Conservation (phyloP, 1,284 basidiomycete genomes). For the Serendipita sp. region DNA sequence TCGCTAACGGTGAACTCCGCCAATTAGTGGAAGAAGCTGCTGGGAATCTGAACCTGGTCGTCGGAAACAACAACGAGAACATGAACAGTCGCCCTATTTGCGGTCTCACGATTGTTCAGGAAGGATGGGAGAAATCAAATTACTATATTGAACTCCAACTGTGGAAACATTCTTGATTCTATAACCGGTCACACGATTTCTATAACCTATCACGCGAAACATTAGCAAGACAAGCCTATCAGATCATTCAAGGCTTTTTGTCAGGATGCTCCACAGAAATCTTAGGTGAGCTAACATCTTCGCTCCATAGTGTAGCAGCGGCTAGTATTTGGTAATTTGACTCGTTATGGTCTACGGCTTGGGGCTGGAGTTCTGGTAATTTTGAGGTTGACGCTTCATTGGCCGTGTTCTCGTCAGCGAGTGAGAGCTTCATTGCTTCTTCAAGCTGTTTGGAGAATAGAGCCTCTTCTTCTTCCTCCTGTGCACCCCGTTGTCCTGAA, state of each 20-base stretch:
- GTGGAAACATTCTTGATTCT: slow-evolving; percentile 30
- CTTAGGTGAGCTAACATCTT: too few relatives aligned
- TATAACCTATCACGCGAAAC: background rate
- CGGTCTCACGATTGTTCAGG: slow-evolving; percentile 52
- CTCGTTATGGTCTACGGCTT: too few relatives aligned
- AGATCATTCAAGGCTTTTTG: too few relatives aligned
- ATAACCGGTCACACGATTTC: background rate
- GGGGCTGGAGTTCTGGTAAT: too few relatives aligned
- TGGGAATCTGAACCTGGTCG: slow-evolving; percentile 35
- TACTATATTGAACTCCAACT: slow-evolving; percentile 58
- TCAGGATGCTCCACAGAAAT: too few relatives aligned
- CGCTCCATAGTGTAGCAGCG: too few relatives aligned
- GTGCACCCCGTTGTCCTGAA: background rate
- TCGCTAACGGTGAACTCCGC: slow-evolving; percentile 61
- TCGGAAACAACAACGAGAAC: slow-evolving; percentile 25
- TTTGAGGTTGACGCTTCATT: too few relatives aligned
- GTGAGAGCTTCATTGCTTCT: background rate
- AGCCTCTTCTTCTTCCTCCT: background rate
- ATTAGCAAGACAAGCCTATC: too few relatives aligned
- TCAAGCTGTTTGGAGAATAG: background rate
- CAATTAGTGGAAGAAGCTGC: slow-evolving; percentile 51
- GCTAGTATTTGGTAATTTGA: too few relatives aligned
- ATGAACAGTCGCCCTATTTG: background rate
- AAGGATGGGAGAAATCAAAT: slow-evolving; percentile 79
- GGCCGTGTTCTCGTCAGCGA: background rate